A percentile compares a stretch with the other conserved stretches of the same genome.
Conservation (phyloP, 345 rosid species). For the Aquilaria sinensis region DNA sequence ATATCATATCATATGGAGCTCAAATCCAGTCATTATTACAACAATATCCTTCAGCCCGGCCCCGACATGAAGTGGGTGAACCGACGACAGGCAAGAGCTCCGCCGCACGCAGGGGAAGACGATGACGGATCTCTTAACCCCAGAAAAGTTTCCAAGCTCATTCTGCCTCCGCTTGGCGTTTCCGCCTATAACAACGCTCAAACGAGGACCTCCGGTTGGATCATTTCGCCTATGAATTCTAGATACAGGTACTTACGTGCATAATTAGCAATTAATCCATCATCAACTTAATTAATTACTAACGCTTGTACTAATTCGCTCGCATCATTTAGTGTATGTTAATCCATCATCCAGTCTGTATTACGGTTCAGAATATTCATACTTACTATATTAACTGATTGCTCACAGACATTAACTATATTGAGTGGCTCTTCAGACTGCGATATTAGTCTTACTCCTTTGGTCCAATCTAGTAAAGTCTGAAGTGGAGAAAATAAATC, state of each 20-base stretch:
- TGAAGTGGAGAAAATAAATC: no score
- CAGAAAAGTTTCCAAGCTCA: conserved; percentile 62
- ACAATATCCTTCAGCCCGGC: not conserved
- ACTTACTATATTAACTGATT: not conserved
- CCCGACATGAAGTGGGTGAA: conserved; percentile 11
- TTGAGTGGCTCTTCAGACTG: not conserved
- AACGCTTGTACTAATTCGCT: no score
- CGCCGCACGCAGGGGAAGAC: conserved; percentile 17
- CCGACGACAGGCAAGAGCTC: not conserved
- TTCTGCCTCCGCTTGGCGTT: conserved; percentile 88
- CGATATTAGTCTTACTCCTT: no score
- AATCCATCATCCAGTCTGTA: no score
- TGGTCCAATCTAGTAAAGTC: no score
- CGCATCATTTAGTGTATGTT: no score
- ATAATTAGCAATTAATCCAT: not conserved
- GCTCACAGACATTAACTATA: not conserved
- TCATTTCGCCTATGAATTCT: conserved; percentile 77
- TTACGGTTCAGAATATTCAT: not conserved
- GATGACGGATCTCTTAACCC: conserved; percentile 36
- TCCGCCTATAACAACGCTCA: conserved; percentile 48
- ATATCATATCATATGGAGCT: no score
- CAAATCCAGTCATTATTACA: no score
- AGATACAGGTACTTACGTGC: conserved; percentile 56
- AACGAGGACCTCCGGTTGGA: conserved; percentile 41
- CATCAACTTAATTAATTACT: not conserved